These are phyloP conservation scores for Tagetes patula DNA, from an alignment of 129 eudicot species.

Conservation along the genomic window DNA sequence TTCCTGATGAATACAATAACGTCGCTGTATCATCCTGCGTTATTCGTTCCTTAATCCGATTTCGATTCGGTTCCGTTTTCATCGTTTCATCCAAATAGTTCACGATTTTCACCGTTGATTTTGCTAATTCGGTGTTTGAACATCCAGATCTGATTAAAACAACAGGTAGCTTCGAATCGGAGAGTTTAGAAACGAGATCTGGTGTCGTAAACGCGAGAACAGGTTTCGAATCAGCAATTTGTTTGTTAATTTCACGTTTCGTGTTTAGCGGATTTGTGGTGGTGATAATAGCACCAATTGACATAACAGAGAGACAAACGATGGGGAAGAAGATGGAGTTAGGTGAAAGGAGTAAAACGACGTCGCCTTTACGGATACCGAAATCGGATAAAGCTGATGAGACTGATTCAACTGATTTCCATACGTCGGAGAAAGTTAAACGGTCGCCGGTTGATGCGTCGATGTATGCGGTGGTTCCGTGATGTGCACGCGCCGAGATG, in stretches of 20 bases:
- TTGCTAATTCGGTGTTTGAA: too few relatives aligned
- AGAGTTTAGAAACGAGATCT: conserved; percentile 57
- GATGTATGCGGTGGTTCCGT: conserved; percentile 66
- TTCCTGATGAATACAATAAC: conserved; percentile 85
- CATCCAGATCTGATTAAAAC: conserved; percentile 42
- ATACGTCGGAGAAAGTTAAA: conserved; percentile 63
- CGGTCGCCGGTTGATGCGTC: conserved; percentile 83
- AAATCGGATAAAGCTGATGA: conserved; percentile 53
- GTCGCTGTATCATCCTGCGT: conserved; percentile 76
- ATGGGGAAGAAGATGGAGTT: conserved; percentile 87
- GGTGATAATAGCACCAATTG: conserved; percentile 90
- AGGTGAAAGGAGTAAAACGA: conserved; percentile 74
- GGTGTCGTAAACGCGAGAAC: conserved; percentile 64
- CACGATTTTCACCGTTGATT: conserved; percentile 27
- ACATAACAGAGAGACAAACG: conserved; percentile 83
- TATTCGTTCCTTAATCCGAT: conserved; percentile 57
- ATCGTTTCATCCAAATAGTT: conserved; percentile 51
- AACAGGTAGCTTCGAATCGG: conserved; percentile 52
- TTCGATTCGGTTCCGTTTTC: conserved; percentile 43
- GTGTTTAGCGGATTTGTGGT: conserved; percentile 92
- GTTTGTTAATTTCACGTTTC: conserved; percentile 60
- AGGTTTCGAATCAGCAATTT: conserved; percentile 78
- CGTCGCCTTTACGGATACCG: conserved; percentile 76
- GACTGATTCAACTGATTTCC: conserved; percentile 75
- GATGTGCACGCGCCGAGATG: conserved; percentile 88